A percentile compares a stretch with the other conserved stretches of the same genome.
Conservation (phyloP, 2,329 filamentous ascomycete genomes). For the Geosmithia putterillii region DNA sequence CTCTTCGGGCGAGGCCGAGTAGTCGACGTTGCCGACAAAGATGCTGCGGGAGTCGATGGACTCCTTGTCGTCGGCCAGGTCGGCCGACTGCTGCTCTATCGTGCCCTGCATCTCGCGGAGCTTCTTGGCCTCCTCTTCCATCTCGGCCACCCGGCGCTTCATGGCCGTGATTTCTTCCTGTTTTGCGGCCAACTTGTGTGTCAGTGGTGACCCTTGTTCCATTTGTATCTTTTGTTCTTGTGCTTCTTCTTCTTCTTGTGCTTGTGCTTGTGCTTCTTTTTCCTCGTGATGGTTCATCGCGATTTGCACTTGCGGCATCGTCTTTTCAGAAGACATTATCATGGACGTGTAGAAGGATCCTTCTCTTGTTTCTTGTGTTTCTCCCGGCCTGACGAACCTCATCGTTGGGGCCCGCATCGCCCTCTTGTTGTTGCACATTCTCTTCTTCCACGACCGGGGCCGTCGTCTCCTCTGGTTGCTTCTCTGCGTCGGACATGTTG, state of each 20-base stretch:
- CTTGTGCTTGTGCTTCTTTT: not conserved
- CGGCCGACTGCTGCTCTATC: conserved; percentile 74
- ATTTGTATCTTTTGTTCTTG: not conserved
- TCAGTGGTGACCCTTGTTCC: conserved; percentile 19
- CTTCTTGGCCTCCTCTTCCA: conserved; percentile 82
- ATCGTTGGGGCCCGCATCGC: conserved; percentile 12
- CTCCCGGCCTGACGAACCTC: conserved; percentile 20
- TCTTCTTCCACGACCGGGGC: conserved; percentile 14
- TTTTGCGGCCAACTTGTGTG: conserved; percentile 8
- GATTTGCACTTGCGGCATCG: too few relatives aligned
- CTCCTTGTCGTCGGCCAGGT: conserved; percentile 83
- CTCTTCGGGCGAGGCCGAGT: conserved; percentile 92
- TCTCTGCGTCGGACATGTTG: conserved; percentile 18
- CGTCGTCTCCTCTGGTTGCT: conserved; percentile 17
- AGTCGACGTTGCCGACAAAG: conserved; percentile 98
- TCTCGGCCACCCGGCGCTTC: conserved; percentile 78
- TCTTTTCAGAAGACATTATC: not conserved
- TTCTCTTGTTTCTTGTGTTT: conserved; percentile 9
- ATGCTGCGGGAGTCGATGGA: conserved; percentile 92
- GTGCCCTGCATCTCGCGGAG: conserved; percentile 77
- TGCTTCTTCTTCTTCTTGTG: not conserved
- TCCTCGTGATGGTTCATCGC: too few relatives aligned
- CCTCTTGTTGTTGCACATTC: conserved; percentile 16
- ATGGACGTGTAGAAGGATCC: conserved; percentile 1
- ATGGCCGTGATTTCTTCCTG: conserved; percentile 76